Evolutionary conservation across 495 filamentous ascomycete species (phyloP).

Genomic region (Chaetomium tenue): DNA sequence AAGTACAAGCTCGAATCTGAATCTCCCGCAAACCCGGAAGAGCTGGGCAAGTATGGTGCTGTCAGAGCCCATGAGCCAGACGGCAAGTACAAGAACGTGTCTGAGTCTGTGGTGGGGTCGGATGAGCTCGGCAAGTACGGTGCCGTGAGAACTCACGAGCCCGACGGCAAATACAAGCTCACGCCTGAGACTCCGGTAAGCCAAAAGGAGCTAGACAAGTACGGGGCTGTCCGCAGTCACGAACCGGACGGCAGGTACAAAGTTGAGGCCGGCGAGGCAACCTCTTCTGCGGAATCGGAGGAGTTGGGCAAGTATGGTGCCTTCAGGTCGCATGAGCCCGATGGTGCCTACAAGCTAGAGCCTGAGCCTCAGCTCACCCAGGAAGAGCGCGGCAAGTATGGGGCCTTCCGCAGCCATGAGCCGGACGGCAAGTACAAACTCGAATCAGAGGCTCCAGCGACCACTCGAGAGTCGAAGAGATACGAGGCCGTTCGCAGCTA

Average conservation of each 20-base stretch:
- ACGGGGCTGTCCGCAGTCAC: constrained; percentile 15
- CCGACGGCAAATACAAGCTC: constrained; percentile 16
- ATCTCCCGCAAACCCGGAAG: background rate
- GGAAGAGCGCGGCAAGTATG: constrained; percentile 21
- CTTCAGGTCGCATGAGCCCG: background rate
- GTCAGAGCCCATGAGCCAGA: background rate
- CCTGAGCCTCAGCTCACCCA: background rate
- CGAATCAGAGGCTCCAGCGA: too few species aligned
- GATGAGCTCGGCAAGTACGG: constrained; percentile 21
- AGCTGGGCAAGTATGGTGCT: constrained; percentile 18
- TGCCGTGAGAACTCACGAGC: background rate
- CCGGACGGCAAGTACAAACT: constrained; percentile 24
- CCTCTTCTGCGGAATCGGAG: background rate
- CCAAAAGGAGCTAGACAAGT: constrained; percentile 14
- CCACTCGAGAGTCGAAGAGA: too few species aligned
- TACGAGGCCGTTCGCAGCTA: background rate
- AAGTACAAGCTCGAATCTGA: constrained; percentile 23
- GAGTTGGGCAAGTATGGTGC: constrained; percentile 20
- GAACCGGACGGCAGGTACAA: constrained; percentile 34
- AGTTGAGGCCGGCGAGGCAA: background rate
- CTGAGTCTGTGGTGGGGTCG: background rate
- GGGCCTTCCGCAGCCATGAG: constrained; percentile 23
- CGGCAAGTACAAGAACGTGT: constrained; percentile 19
- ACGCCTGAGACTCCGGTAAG: background rate
- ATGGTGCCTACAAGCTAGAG: constrained; percentile 20